Evolutionary conservation across 441 rosid species (phyloP).

Genomic region (Melastoma candidum): DNA sequence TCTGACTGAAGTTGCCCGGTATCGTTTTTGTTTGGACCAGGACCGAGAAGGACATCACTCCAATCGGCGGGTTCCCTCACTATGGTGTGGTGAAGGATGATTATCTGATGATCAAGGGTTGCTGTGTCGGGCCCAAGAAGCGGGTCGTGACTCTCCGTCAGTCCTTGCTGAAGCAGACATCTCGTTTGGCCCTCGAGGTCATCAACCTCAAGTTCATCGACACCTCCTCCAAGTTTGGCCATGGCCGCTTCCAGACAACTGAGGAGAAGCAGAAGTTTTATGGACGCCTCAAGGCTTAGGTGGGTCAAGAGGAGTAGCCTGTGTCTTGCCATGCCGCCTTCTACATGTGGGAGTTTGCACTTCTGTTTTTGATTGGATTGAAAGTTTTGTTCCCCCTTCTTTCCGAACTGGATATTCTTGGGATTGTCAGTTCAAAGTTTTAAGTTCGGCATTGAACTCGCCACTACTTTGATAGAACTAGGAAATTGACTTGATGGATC

Average conservation of each 20-base stretch:
- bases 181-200: slow-evolving; percentile 63
- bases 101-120: slow-evolving; percentile 80
- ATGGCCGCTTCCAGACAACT: slow-evolving; percentile 73
- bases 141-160: slow-evolving; percentile 82
- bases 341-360: too few species aligned
- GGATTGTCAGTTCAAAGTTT: too few species aligned
- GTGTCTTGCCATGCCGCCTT: too few species aligned
- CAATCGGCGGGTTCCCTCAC: slow-evolving; percentile 92
- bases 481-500: too few species aligned
- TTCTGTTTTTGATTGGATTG: too few species aligned
- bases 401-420: too few species aligned
- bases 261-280: slow-evolving; percentile 60
- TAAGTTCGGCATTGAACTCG: too few species aligned
- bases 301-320: too few species aligned
- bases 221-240: slow-evolving; percentile 75
- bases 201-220: slow-evolving; percentile 80
- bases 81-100: slow-evolving; percentile 82
- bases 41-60: slow-evolving; percentile 82
- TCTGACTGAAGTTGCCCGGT: neutral
- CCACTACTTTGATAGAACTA: too few species aligned
- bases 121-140: slow-evolving; percentile 90
- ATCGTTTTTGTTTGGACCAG: slow-evolving; percentile 24
- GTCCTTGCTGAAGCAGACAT: slow-evolving; percentile 66
- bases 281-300: slow-evolving; percentile 42
- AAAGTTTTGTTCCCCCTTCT: too few species aligned